phyloP scores from a whole-genome alignment of 1,139 yeast genomes.

The Candida tunisiensis region DNA sequence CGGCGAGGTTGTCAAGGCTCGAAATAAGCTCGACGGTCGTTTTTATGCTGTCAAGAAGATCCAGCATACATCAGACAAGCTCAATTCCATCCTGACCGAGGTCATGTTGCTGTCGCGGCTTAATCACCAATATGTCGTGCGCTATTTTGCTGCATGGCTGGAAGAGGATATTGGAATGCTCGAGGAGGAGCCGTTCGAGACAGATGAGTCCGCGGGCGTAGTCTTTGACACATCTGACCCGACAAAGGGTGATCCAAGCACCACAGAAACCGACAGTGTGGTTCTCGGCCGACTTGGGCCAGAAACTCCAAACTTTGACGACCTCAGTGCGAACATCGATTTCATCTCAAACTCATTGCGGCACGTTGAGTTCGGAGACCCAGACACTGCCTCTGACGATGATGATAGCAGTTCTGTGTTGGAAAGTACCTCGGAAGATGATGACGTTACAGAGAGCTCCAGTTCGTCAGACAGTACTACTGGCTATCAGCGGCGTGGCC shows the following conservation, averaged over 20 bases:
- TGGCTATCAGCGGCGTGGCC: too few species aligned
- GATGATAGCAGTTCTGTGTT: constrained; percentile 4
- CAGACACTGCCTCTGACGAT: constrained; percentile 5
- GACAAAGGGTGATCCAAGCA: too few species aligned
- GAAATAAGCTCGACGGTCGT: constrained; percentile 86
- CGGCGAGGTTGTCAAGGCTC: constrained; percentile 92
- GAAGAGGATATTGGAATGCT: constrained; percentile 41
- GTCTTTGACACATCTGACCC: too few species aligned
- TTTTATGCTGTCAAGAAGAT: constrained; percentile 90
- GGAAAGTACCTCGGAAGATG: not conserved
- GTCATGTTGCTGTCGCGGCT: constrained; percentile 82
- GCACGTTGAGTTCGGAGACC: constrained; percentile 7
- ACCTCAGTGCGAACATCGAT: too few species aligned
- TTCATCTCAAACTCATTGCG: constrained; percentile 7
- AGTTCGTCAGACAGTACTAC: too few species aligned
- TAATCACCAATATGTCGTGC: constrained; percentile 87
- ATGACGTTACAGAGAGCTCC: too few species aligned
- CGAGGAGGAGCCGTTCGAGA: too few species aligned
- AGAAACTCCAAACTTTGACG: too few species aligned
- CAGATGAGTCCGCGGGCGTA: too few species aligned
- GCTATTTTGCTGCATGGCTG: constrained; percentile 96
- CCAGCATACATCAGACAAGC: constrained; percentile 61
- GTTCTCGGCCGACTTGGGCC: too few species aligned
- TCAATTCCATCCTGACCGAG: constrained; percentile 72
- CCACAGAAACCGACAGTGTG: too few species aligned